Conservation (phyloP, 192 early-diverging fungal species). For the Backusella macrospora region DNA sequence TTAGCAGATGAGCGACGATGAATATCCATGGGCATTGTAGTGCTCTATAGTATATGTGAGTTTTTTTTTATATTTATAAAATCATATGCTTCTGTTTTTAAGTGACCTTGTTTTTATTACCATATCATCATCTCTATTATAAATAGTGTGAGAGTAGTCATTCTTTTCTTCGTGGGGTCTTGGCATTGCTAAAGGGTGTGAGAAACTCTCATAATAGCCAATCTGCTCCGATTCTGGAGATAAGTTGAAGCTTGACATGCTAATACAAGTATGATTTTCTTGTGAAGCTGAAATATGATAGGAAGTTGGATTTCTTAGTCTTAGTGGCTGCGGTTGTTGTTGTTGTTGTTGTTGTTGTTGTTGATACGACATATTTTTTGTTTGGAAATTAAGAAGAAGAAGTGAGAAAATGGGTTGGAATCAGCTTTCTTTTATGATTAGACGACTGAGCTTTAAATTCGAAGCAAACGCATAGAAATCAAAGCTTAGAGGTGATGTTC, state of each 20-base stretch:
- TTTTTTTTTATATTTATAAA: too few relatives aligned
- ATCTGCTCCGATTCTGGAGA: not conserved
- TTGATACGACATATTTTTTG: not conserved
- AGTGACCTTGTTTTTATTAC: not conserved
- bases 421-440: not conserved
- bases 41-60: not conserved
- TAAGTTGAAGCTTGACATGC: not conserved
- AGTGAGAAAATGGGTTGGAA: not conserved
- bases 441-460: not conserved
- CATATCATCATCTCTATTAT: not conserved
- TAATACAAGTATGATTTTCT: not conserved
- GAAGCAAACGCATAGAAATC: slow-evolving; percentile 1
- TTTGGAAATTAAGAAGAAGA: not conserved
- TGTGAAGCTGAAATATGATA: slow-evolving; percentile 8
- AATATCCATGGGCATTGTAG: slow-evolving; percentile 5
- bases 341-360: not conserved
- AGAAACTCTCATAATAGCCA: slow-evolving; percentile 6
- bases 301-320: not conserved
- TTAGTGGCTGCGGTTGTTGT: not conserved
- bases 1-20: slow-evolving; percentile 17
- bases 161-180: not conserved
- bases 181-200: slow-evolving; percentile 3
- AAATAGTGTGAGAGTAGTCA: not conserved
- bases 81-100: not conserved
- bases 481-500: slow-evolving; percentile 8